These are phyloP conservation scores for Gleditsia sinensis DNA, from an alignment of 306 rosid species.

Conservation along the genomic window DNA sequence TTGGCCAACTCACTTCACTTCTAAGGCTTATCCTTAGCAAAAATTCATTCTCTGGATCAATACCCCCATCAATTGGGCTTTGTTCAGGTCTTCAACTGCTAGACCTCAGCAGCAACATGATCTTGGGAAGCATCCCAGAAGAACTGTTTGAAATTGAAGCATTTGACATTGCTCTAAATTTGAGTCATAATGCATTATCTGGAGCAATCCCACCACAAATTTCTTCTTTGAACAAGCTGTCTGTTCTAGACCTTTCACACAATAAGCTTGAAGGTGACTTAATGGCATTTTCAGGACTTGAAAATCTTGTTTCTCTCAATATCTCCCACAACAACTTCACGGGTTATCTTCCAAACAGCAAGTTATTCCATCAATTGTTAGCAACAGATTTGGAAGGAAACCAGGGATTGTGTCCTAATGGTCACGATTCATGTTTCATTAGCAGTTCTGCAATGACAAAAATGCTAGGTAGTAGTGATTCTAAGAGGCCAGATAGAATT, in stretches of 20 bases:
- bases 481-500: conserved; percentile 48
- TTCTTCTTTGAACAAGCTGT: conserved; percentile 64
- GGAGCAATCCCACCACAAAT: conserved; percentile 69
- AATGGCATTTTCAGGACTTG: conserved; percentile 59
- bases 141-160: conserved; percentile 64
- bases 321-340: conserved; percentile 78
- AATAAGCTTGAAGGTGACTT: conserved; percentile 74
- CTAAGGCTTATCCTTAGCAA: conserved; percentile 59
- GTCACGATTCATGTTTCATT: conserved; percentile 59
- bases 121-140: conserved; percentile 67
- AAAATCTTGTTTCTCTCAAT: conserved; percentile 79
- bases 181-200: conserved; percentile 70
- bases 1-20: conserved; percentile 65
- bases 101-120: conserved; percentile 72
- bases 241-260: conserved; percentile 76
- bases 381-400: conserved; percentile 67
- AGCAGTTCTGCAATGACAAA: conserved; percentile 45
- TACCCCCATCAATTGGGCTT: conserved; percentile 66
- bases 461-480: conserved; percentile 23
- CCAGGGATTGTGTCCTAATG: conserved; percentile 68
- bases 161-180: conserved; percentile 77
- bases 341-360: conserved; percentile 77
- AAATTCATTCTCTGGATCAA: conserved; percentile 63
- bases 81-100: conserved; percentile 75
- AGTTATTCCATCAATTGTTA: conserved; percentile 69